Evolutionary conservation across 169 alveolate genomes (phyloP), one percentile per base, ranked within the genome.

Genomic region (Toxoplasma gondii): DNA sequence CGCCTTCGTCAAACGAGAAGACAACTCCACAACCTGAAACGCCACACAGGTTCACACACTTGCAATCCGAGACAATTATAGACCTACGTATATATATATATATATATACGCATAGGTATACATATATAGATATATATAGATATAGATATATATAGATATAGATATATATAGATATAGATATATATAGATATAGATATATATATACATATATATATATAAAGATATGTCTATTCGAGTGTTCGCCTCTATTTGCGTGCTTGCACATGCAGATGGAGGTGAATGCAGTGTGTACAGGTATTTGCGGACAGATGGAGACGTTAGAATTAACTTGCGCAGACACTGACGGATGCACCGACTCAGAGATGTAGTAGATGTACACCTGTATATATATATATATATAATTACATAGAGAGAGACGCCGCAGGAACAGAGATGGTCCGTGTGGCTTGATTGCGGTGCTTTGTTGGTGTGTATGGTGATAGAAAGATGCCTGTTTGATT

Each of bases 1-100:
- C 45, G 99, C 98, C 83, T 97, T 97, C 54, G 98, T 97, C 81
- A 98, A 96, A 93, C 96, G 97, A 82, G 97, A 96, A 44, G 98
- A 95, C 78, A 96, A 92, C 92, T 98, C 98, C 96, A 96, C 97
- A 94, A 97, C 98, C 94, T 97, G 86, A 91, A 96, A 94, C 2
- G 39, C 22, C 44, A 22, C 84, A 74, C 84, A 74, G 24, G 70
- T 36, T 9, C 84, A 31, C 27, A 10, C 49, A n/a, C 41, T 16
- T 19, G 84, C 84, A 31, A 1, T 2, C 44, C 17, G 22, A n/a
- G 27, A 2, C 84, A 27, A 16, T 16, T n/a, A 74, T 10, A 36
- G 27, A n/a, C 17, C 17, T 74, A 74, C 27, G n/a, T n/a, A 19
- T 74, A 74, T 74, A 74, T 17, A 36, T 74, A 36, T 74, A 74